Evolutionary conservation across 78 protist species (phyloP).

Genomic region (Dictyostelium firmibasis): DNA sequence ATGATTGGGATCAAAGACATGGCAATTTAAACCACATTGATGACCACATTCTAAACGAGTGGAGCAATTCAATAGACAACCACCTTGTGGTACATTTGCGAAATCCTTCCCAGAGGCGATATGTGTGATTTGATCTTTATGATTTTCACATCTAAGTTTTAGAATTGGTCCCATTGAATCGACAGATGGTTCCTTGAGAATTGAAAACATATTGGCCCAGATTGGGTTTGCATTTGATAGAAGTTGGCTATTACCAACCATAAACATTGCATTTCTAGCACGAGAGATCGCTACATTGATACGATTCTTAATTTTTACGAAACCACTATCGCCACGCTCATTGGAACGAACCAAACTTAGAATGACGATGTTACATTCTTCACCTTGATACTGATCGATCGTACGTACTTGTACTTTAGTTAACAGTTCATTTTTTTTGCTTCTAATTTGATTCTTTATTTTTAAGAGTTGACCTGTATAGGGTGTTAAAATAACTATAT

Average conservation of each 20-base stretch:
- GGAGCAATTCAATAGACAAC: slow-evolving; percentile 72
- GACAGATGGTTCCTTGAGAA: background rate
- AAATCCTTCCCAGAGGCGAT: slow-evolving; percentile 44
- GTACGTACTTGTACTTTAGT: slow-evolving; percentile 77
- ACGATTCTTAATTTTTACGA: slow-evolving; percentile 77
- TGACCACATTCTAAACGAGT: slow-evolving; percentile 74
- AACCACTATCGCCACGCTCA: slow-evolving; percentile 73
- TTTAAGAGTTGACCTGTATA: slow-evolving; percentile 90
- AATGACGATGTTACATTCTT: slow-evolving; percentile 84
- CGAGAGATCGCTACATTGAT: slow-evolving; percentile 88
- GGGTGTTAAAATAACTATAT: slow-evolving; percentile 84
- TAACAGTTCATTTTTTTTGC: background rate
- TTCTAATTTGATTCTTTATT: background rate
- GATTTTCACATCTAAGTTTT: slow-evolving; percentile 23
- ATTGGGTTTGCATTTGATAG: background rate
- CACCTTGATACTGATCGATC: slow-evolving; percentile 94
- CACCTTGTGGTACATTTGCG: slow-evolving; percentile 72
- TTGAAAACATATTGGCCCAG: slow-evolving; percentile 19
- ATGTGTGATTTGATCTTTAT: background rate
- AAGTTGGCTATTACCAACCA: slow-evolving; percentile 75
- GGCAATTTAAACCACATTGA: slow-evolving; percentile 76
- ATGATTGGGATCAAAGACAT: slow-evolving; percentile 52
- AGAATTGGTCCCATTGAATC: background rate
- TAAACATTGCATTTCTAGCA: slow-evolving; percentile 84
- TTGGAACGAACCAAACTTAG: slow-evolving; percentile 85